Base-by-base conservation (phyloP, 2,329 filamentous ascomycete species). In the Colletotrichum sp. region DNA sequence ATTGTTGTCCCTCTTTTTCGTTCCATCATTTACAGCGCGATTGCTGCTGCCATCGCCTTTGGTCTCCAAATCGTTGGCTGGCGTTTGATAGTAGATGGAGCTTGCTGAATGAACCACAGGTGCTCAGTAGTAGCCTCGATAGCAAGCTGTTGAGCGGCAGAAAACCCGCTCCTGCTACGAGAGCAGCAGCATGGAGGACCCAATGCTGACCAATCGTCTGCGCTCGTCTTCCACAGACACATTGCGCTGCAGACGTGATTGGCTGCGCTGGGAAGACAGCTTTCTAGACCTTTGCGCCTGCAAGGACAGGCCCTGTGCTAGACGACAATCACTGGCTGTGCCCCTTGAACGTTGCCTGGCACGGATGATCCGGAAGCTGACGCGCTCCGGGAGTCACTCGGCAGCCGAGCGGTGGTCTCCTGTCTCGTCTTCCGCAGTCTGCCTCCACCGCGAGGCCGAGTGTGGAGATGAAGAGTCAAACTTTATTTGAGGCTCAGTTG, bases 351-450 rank as follows among this genome's bases (percentile, higher is more conserved):
- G 32, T 24, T 60, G 71, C 59, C 59, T 71, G 30, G 75, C 65
- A 75, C 66, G 75, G 75, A 75, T 71, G 62, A 75, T 76, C 65
- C 75, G 75, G 75, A 76, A 76, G 65, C 60, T 75, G 71, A 75
- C 59, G 71, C 70, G 71, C 74, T 65, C 74, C 73, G 73, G 64
- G 64, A 76, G 65, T 36, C 60, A 75, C 62, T 75, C 62, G 72
- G 68, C 28, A 55, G 68, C 68, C 72, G 72, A 65, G 60, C 67
- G 59, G 34, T 60, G 44, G 60, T 67, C 52, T 67, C 30, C 66
- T 60, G 48, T 71, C 30, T 71, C 68, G 52, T 64, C 22, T 16
- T 75, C 55, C 39, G 69, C 69, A 26, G 52, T 57, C 39, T 48
- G 28, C 28, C 70, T 74, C 64, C 74, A 65, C 66, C 32, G 6